Evolutionary conservation across 2,329 filamentous ascomycete species (phyloP), one percentile per base, ranked within the genome.

Genomic region (Trichophaea hybrida): DNA sequence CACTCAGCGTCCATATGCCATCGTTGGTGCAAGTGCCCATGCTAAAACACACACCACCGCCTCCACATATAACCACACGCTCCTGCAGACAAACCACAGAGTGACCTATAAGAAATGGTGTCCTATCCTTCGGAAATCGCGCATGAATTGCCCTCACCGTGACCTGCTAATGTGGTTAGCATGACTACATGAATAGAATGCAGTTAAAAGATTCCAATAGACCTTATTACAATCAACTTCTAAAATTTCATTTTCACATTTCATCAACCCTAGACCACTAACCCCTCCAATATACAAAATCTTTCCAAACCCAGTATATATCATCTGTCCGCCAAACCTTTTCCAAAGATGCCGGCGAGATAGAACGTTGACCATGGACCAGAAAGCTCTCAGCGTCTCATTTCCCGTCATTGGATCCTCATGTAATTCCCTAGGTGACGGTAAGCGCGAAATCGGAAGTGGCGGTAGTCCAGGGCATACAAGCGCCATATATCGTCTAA

Each of bases 21-120:
- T 77, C 76, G 55, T 89, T 90, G 86, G 87, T 94, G 68, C 81
- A 89, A 5, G 86, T 86, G 1, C 89, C 89, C 78, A 94, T 94
- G 0, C 87, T 89, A 74, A 94, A 94, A 70, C 88, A 94, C 0
- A 88, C 87, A 13, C 86, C 88, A 40, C 88, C 90, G 13, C 90
- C 90, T 1, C 88, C 88, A 35, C 61, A 65, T 38, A 65, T 58
- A 12, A 56, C 15, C 17, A 56, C 35, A 17, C 38, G 6, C 94
- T 73, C 7, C 87, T 68, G 73, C 0, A 77, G 72, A 33, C 73
- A 69, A 12, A 78, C 71, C 6, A 78, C 74, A 4, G 82, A 82
- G 58, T 82, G 78, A 1, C 90, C 88, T 55, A 88, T 76, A 54
- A 94, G 76, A 5, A 94, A 75, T 10, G 88, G 88, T 57, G 81